phyloP scores from a whole-genome alignment of 1,139 yeast genomes.

The Taphrina deformans region DNA sequence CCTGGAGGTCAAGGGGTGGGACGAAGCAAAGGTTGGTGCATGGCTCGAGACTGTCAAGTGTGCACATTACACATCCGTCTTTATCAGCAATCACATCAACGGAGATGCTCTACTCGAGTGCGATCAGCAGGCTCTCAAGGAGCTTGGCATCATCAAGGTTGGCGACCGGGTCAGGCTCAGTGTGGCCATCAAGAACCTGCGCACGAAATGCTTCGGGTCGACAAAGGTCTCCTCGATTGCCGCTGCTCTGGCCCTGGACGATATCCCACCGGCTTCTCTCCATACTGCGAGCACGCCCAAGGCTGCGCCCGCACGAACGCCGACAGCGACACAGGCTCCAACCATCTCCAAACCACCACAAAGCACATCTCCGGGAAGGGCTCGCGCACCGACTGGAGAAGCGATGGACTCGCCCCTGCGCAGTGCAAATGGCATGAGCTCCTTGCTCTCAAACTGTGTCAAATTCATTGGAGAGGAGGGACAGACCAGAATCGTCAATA shows the following conservation, averaged over 20 bases:
- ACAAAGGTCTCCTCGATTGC: conserved; percentile 5
- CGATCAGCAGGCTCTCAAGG: conserved; percentile 68
- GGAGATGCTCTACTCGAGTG: conserved; percentile 62
- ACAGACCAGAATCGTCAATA: conserved; percentile 66
- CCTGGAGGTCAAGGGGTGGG: conserved; percentile 42
- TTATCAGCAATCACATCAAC: conserved; percentile 55
- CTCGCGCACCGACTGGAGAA: not conserved
- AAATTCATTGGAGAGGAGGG: conserved; percentile 66
- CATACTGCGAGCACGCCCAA: not conserved
- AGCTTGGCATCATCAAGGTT: conserved; percentile 69
- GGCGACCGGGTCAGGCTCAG: conserved; percentile 79
- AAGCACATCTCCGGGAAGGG: not conserved
- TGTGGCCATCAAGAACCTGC: conserved; percentile 50
- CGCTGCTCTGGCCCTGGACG: conserved; percentile 33
- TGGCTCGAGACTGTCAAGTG: conserved; percentile 48
- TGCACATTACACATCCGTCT: conserved; percentile 43
- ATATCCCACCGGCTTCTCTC: not conserved
- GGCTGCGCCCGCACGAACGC: not conserved
- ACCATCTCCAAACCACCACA: not conserved
- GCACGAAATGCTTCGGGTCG: conserved; percentile 38
- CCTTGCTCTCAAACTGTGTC: conserved; percentile 49
- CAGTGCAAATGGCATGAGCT: conserved; percentile 19
- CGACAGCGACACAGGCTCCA: not conserved
- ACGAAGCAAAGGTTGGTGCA: conserved; percentile 43
- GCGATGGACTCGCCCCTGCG: conserved; percentile 24